Base-by-base conservation (phyloP, 2,329 filamentous ascomycete genomes). In the Aspergillus uvarum region DNA sequence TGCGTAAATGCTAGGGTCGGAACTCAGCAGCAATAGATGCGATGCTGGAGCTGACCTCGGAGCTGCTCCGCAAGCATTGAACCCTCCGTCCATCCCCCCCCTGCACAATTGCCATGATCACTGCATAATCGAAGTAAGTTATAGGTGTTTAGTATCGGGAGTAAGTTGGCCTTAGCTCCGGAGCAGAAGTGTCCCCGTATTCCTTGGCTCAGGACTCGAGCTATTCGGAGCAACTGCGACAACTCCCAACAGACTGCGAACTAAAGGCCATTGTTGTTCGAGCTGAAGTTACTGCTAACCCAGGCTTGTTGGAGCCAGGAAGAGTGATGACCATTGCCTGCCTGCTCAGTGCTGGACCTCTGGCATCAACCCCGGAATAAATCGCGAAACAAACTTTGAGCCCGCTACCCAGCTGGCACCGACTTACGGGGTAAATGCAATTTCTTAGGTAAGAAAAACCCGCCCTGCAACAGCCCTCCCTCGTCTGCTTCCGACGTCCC, bases 391-490 rank as follows among this genome's bases (percentile, higher is more conserved):
- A 44, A 19, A 44, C 14, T 44, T 44, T 19, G 38, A 44, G 38
- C 38, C 26, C 26, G 26, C 26, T 29, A 6, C 26, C 38, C 38
- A 44, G 38, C 38, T 44, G 38, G 38, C 38, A 44, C 38, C 38
- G 38, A 44, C 38, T 44, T 44, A 44, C 38, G 38, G 38, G 38
- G 38, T 44, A 44, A 55, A 55, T 31, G 19, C 44, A 48, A 31
- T 31, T 47, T 44, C 38, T 54, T 54, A 54, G 52, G 52, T 54
- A 54, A 54, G 52, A 54, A 10, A 24, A 54, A 54, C 21, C 35
- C 16, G 31, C 38, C 38, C 29, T 48, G 24, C 29, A 35, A 35
- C 32, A 16, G 10, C 14, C 11, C 32, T 12, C 10, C 10, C 29
- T 21, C 19, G 47, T 47, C 42, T 48, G 16, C 29, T 42, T 26